Base-by-base conservation (phyloP, 495 filamentous ascomycete genomes). In the Trichoderma parareesei region DNA sequence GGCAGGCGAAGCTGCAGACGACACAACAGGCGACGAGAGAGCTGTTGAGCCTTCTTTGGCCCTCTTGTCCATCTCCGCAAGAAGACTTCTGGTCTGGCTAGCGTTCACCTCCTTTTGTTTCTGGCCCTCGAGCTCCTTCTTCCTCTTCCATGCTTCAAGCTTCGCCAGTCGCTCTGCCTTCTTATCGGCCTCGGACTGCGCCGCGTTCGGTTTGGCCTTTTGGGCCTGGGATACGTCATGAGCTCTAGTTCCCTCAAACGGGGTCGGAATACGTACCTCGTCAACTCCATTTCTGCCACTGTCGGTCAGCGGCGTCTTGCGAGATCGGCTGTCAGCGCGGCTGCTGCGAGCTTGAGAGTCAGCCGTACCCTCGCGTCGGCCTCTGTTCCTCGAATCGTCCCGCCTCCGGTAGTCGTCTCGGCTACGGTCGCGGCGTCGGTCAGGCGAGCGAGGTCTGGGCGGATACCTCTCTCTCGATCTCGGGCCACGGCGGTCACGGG, bases 71-170 rank as follows among this genome's bases (percentile, higher is more conserved):
- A 92, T 90, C 68, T 88, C 87, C 67, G 89, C 85, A 59, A 92
- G 74, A 43, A 92, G 85, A 70, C 82, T 87, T 62, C 85, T 77
- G 57, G 87, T 83, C 55, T 84, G 86, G 59, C 85, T 84, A 53
- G 82, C 75, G 7, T 80, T 82, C n/a, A 85, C 78, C 68, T 87
- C 87, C 64, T 87, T 87, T 72, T 90, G 87, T 69, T 91, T 92
- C 60, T 82, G 82, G 70, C 89, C 89, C 68, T 89, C 88, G 69
- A 92, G 85, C 44, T 90, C 91, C 18, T 91, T 88, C 69, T 95
- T 94, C 73, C 89, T 87, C 74, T 95, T 96, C 92, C 92, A 96
- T 67, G 91, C 90, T 73, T 93, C 90, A 41, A 96, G 73, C 66
- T 92, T 93, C 38, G 92, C 90, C 42, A 93, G 80, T 61, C 90